phyloP scores from a whole-genome alignment of 768 basidiomycete genomes.

The Tephrocybe sp. region DNA sequence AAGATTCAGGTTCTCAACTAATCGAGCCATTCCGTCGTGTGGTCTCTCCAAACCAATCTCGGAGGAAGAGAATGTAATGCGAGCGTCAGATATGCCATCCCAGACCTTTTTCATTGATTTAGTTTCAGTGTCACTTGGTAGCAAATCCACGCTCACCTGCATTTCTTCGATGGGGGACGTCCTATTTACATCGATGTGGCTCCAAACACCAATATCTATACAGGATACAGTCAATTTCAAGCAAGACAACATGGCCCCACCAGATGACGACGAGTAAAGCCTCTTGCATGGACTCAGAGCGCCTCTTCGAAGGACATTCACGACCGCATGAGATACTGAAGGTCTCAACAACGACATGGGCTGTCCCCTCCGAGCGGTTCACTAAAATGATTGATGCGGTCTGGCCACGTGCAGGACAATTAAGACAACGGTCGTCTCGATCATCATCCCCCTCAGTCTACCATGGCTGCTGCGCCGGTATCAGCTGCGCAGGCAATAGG shows the following conservation, averaged over 20 bases:
- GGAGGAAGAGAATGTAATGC: conserved; percentile 66
- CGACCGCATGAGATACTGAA: conserved; percentile 3
- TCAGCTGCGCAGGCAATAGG: conserved; percentile 84
- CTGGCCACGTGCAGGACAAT: conserved; percentile 3
- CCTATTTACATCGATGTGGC: conserved; percentile 61
- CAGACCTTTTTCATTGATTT: conserved; percentile 56
- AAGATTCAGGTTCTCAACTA: conserved; percentile 92
- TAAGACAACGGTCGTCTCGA: background rate
- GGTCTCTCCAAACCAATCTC: conserved; percentile 35
- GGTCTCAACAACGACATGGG: conserved; percentile 6
- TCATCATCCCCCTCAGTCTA: background rate
- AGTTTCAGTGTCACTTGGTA: background rate
- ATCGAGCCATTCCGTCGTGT: conserved; percentile 61
- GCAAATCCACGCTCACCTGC: conserved; percentile 50
- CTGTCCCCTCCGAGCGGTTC: background rate
- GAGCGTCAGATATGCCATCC: conserved; percentile 85
- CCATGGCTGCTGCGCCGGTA: conserved; percentile 52
- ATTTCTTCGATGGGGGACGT: conserved; percentile 79
- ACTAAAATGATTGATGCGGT: conserved; percentile 9
- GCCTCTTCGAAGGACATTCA: background rate
- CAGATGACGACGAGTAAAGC: conserved; percentile 7
- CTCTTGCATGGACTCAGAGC: background rate
- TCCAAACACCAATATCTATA: conserved; percentile 84
- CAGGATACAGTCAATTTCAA: conserved; percentile 2
- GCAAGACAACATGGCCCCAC: conserved; percentile 8